These are phyloP conservation scores for Coemansia sp. DNA, from an alignment of 192 early-diverging fungal genomes.

Conservation along the genomic window DNA sequence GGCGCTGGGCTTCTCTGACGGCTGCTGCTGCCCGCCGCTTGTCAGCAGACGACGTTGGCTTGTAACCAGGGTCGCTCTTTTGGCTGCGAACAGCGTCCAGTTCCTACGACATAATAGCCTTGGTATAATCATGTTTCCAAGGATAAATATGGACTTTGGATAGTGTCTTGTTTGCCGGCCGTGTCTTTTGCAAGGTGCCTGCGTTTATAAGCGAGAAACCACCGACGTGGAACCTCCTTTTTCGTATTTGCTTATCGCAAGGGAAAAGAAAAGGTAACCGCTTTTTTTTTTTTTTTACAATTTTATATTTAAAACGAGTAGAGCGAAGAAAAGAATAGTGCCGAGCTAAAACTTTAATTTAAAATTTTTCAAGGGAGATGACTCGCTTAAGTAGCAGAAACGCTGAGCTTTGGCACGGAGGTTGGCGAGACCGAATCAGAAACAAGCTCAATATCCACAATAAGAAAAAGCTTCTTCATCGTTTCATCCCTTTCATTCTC, in stretches of 20 bases:
- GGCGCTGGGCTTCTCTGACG: background rate
- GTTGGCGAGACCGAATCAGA: no score
- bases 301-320: no score
- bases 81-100: background rate
- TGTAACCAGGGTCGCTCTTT: background rate
- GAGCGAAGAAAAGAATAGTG: background rate
- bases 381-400: no score
- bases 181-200: no score
- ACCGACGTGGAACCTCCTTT: background rate
- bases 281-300: no score
- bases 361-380: no score
- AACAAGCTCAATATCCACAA: background rate
- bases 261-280: background rate
- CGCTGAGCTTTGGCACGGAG: no score
- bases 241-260: background rate
- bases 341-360: no score
- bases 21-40: background rate
- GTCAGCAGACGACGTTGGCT: background rate
- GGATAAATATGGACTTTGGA: no score
- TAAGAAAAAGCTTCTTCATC: background rate
- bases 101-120: background rate
- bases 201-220: background rate
- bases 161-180: background rate
- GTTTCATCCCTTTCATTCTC: background rate
- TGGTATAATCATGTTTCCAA: background rate